Conservation (phyloP, 2,329 filamentous ascomycete species). For the Apiospora aurea region DNA sequence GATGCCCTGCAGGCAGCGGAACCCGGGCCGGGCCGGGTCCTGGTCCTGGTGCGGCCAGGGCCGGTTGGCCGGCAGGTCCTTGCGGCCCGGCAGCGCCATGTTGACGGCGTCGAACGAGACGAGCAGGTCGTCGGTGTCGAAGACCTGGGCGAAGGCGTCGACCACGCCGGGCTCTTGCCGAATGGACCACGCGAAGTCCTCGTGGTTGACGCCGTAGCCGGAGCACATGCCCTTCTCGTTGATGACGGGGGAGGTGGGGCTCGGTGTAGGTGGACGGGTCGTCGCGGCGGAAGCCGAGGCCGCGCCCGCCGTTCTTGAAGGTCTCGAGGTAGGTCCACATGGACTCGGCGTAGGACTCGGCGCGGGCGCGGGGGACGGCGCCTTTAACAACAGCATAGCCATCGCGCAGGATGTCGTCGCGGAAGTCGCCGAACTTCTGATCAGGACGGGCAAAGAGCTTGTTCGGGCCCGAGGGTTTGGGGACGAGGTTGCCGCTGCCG, state of each 20-base stretch:
- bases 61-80: constrained; percentile 45
- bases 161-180: constrained; percentile 55
- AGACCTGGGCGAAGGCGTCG: constrained; percentile 53
- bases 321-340: constrained; percentile 31
- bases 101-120: constrained; percentile 58
- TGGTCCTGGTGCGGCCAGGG: constrained; percentile 57
- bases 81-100: constrained; percentile 46
- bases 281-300: constrained; percentile 40
- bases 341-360: constrained; percentile 32
- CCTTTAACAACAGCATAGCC: constrained; percentile 40
- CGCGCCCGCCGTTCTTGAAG: constrained; percentile 35
- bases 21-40: constrained; percentile 51
- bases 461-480: constrained; percentile 24
- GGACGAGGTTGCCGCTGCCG: neutral
- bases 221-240: constrained; percentile 57
- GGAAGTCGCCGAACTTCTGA: constrained; percentile 31
- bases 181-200: constrained; percentile 56
- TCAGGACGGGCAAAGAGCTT: constrained; percentile 21
- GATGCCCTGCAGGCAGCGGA: constrained; percentile 59
- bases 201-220: constrained; percentile 51
- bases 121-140: constrained; percentile 53
- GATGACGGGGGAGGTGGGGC: constrained; percentile 46
- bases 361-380: constrained; percentile 32
- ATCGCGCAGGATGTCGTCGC: constrained; percentile 37
- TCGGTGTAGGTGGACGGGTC: constrained; percentile 46